Conservation (phyloP, 208 protist genomes). For the Wallacemonas sp. region DNA sequence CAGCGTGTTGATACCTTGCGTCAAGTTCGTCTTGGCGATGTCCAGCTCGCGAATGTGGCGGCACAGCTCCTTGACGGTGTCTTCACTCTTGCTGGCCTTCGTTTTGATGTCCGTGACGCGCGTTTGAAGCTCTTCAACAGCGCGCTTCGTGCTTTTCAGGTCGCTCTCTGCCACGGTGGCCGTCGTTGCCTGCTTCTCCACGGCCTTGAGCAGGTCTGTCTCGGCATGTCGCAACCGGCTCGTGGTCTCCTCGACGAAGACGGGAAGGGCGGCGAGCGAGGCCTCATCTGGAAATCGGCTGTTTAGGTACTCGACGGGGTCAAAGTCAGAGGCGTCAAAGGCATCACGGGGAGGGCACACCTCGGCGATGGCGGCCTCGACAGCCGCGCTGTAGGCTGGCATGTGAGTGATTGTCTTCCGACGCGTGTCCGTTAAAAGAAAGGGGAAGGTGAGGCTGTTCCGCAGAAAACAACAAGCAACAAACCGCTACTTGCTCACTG, state of each 20-base stretch:
- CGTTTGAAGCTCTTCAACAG: conserved; percentile 85
- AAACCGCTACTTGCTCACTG: neutral
- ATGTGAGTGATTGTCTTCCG: conserved; percentile 15
- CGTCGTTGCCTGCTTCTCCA: conserved; percentile 88
- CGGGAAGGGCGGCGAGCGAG: conserved; percentile 79
- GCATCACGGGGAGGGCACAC: conserved; percentile 77
- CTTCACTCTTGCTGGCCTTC: conserved; percentile 91
- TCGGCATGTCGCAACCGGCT: conserved; percentile 85
- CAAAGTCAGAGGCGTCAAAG: conserved; percentile 84
- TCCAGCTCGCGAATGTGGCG: conserved; percentile 94
- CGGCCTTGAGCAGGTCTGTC: conserved; percentile 85
- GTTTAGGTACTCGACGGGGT: conserved; percentile 94
- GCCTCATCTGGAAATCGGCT: conserved; percentile 89
- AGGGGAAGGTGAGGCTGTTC: neutral
- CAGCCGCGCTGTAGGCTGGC: conserved; percentile 66
- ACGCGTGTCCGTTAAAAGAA: conserved; percentile 13
- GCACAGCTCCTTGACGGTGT: conserved; percentile 93
- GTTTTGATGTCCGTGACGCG: conserved; percentile 90
- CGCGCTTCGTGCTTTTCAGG: conserved; percentile 77
- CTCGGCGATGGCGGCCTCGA: conserved; percentile 78
- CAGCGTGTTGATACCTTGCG: conserved; percentile 89
- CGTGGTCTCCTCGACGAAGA: conserved; percentile 78
- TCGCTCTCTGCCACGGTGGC: conserved; percentile 75
- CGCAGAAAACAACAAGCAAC: neutral
- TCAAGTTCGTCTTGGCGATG: conserved; percentile 94